Evolutionary conservation across 2,329 filamentous ascomycete genomes (phyloP).

Genomic region (Tolypocladium ophioglossoides): DNA sequence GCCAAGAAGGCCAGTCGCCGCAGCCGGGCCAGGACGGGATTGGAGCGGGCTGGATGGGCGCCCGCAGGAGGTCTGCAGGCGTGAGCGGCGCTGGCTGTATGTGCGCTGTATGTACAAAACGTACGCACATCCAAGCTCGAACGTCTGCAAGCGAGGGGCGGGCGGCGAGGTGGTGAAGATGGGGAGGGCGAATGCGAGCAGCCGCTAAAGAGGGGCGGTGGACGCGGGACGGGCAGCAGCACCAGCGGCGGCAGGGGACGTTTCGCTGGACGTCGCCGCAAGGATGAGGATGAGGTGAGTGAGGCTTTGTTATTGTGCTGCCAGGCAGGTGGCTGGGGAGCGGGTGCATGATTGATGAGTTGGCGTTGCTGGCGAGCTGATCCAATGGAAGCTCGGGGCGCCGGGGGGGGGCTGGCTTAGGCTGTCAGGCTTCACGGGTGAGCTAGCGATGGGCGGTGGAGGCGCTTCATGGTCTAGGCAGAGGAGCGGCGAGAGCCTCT

Average conservation of each 20-base stretch:
- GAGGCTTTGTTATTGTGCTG: background rate
- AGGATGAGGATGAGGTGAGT: background rate
- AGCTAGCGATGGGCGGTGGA: slow-evolving; percentile 3
- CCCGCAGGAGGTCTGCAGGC: background rate
- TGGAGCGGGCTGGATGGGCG: background rate
- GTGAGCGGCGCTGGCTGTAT: background rate
- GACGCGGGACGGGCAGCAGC: background rate
- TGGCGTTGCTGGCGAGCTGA: slow-evolving; percentile 26
- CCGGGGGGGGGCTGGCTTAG: slow-evolving; percentile 14
- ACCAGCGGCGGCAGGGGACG: background rate
- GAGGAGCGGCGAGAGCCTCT: slow-evolving; percentile 6
- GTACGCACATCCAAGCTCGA: background rate
- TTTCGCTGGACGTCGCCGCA: background rate
- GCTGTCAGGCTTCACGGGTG: slow-evolving; percentile 6
- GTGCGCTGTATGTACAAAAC: background rate
- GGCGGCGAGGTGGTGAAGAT: background rate
- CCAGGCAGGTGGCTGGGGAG: slow-evolving; percentile 3
- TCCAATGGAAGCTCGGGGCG: slow-evolving; percentile 21
- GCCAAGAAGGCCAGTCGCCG: background rate
- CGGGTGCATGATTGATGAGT: slow-evolving; percentile 21
- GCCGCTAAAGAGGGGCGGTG: background rate
- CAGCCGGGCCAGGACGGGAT: background rate
- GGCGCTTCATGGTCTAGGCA: slow-evolving; percentile 4
- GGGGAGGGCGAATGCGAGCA: background rate
- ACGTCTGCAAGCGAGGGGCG: background rate